These are phyloP conservation scores for Xylaria sp. DNA, from an alignment of 2,329 filamentous ascomycete species.

Conservation along the genomic window DNA sequence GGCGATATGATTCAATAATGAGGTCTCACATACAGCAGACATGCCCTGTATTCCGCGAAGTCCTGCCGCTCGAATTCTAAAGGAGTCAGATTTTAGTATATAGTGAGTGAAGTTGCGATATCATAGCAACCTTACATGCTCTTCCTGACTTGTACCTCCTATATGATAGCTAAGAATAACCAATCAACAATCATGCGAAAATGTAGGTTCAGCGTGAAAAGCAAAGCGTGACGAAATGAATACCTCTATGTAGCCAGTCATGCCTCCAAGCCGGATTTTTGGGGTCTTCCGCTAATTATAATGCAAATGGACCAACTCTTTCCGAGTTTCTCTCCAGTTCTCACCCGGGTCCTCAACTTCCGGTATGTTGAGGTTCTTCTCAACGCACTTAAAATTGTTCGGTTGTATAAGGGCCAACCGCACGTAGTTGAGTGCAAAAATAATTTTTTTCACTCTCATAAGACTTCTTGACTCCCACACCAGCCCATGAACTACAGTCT, in stretches of 20 bases:
- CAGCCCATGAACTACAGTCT: constrained; percentile 41
- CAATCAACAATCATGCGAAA: neutral
- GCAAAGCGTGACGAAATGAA: neutral
- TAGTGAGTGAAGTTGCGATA: neutral
- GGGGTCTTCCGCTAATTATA: neutral
- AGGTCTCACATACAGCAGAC: neutral
- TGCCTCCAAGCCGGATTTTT: neutral
- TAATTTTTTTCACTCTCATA: constrained; percentile 38
- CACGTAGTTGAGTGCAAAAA: constrained; percentile 40
- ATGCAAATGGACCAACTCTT: constrained; percentile 52
- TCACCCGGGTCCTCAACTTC: constrained; percentile 38
- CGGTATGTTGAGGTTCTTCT: constrained; percentile 39
- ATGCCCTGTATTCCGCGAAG: neutral
- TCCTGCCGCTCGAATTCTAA: neutral
- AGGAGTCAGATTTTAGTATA: neutral
- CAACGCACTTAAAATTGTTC: constrained; percentile 38
- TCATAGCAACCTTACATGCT: neutral
- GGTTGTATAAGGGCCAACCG: constrained; percentile 39
- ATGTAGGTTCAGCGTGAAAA: neutral
- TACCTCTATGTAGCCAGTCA: neutral
- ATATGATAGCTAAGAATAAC: neutral
- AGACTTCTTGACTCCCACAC: constrained; percentile 42
- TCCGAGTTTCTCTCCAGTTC: constrained; percentile 46
- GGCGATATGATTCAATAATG: neutral
- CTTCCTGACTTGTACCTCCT: neutral